phyloP scores from a whole-genome alignment of 768 basidiomycete genomes.

The Termitomyces sp. region DNA sequence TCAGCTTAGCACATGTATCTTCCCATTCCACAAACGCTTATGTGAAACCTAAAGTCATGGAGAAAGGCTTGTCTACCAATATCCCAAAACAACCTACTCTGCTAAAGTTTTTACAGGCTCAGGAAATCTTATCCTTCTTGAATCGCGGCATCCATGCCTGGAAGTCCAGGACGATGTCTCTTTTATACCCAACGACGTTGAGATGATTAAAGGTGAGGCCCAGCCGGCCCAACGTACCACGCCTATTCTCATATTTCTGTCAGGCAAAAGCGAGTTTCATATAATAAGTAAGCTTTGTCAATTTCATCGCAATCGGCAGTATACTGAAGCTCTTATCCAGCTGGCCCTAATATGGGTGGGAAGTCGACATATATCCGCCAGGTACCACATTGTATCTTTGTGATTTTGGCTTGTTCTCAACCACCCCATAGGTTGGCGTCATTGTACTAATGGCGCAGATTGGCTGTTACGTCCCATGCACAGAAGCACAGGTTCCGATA shows the following conservation, averaged over 20 bases:
- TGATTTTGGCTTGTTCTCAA: background rate
- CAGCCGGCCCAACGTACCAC: background rate
- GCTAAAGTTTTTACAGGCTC: slow-evolving; percentile 42
- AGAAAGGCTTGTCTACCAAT: slow-evolving; percentile 47
- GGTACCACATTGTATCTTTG: slow-evolving; percentile 27
- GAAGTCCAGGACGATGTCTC: slow-evolving; percentile 94
- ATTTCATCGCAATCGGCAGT: background rate
- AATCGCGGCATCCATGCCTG: slow-evolving; percentile 92
- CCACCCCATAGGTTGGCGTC: slow-evolving; percentile 67
- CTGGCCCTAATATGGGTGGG: slow-evolving; percentile 99
- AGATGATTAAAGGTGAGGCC: slow-evolving; percentile 78
- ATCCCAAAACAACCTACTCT: background rate
- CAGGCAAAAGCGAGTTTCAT: slow-evolving; percentile 86
- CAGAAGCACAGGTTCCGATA: slow-evolving; percentile 79
- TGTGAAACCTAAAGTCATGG: slow-evolving; percentile 74
- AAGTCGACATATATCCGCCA: slow-evolving; percentile 97
- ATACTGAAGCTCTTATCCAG: slow-evolving; percentile 26
- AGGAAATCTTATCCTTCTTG: slow-evolving; percentile 73
- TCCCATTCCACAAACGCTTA: slow-evolving; percentile 83
- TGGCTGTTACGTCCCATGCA: slow-evolving; percentile 93
- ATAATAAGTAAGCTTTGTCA: slow-evolving; percentile 68
- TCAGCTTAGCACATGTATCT: slow-evolving; percentile 88
- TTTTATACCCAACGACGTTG: slow-evolving; percentile 94
- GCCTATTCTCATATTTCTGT: background rate
- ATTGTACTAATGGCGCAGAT: slow-evolving; percentile 94